Conservation (phyloP, 78 protist genomes). For the Acrasis kona region DNA sequence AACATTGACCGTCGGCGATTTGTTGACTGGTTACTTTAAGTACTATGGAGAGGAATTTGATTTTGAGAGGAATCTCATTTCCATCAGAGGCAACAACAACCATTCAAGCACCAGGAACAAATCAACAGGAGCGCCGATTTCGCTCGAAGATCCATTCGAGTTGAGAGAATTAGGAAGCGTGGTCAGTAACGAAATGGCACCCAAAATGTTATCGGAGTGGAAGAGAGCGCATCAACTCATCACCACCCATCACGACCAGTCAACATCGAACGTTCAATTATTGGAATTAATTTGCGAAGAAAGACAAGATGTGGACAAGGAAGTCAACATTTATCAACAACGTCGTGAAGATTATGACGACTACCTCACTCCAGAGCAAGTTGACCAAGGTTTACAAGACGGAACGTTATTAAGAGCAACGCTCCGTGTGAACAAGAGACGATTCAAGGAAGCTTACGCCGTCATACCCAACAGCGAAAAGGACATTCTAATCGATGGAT, state of each 20-base stretch:
- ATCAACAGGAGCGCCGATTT: not conserved
- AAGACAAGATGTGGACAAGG: not conserved
- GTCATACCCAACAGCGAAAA: not conserved
- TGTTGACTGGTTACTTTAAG: not conserved
- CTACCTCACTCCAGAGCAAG: not conserved
- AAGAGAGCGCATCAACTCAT: not conserved
- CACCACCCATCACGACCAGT: no score
- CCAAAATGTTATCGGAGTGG: not conserved
- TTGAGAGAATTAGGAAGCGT: not conserved
- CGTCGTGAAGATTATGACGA: not conserved
- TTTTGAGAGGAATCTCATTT: not conserved
- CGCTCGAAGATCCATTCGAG: not conserved
- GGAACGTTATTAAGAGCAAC: not conserved
- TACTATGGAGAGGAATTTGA: not conserved
- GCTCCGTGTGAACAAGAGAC: not conserved
- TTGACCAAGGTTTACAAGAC: not conserved
- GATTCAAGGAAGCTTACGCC: constrained; percentile 1
- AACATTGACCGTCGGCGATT: not conserved
- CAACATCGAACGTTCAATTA: not conserved
- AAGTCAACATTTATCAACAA: not conserved
- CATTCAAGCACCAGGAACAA: not conserved
- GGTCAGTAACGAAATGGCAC: not conserved
- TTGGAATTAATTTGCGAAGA: not conserved
- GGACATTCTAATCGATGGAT: not conserved
- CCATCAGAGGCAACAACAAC: not conserved